Evolutionary conservation across 1,284 basidiomycete genomes (phyloP).

Genomic region (Kwoniella shivajii): DNA sequence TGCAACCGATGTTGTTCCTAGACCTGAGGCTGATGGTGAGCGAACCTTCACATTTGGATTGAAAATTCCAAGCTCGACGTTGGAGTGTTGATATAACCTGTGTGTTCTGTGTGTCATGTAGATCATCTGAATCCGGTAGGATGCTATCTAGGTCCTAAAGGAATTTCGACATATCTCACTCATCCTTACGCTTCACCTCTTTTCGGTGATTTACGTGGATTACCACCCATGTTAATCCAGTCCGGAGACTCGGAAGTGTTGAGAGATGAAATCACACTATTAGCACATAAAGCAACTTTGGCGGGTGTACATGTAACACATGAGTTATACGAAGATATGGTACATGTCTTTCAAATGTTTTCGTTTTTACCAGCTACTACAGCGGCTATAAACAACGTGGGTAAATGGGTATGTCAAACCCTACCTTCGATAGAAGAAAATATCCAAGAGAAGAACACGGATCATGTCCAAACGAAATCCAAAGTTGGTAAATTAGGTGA

Average conservation of each 20-base stretch:
- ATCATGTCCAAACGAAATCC: too few species aligned
- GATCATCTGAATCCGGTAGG: constrained; percentile 92
- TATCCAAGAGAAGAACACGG: constrained; percentile 12
- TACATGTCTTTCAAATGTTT: constrained; percentile 89
- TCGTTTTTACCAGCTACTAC: constrained; percentile 75
- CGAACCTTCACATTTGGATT: not conserved
- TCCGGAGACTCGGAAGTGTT: constrained; percentile 92
- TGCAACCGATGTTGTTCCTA: constrained; percentile 75
- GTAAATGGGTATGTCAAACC: constrained; percentile 70
- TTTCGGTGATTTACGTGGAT: constrained; percentile 84
- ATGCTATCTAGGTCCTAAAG: constrained; percentile 83
- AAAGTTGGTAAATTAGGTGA: constrained; percentile 10
- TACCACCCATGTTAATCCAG: constrained; percentile 92
- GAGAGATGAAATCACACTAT: constrained; percentile 86
- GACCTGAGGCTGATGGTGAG: constrained; percentile 63
- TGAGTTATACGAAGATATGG: constrained; percentile 89
- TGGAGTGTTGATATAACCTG: too few species aligned
- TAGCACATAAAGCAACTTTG: constrained; percentile 89
- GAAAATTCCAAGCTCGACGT: not conserved
- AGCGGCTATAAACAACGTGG: constrained; percentile 64
- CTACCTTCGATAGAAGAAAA: constrained; percentile 60
- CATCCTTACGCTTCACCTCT: constrained; percentile 95
- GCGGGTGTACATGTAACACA: constrained; percentile 87
- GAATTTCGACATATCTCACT: constrained; percentile 79
- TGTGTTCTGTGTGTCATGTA: constrained; percentile 16